These are phyloP conservation scores for Chaetomium sp. DNA, from an alignment of 2,329 filamentous ascomycete species.

Conservation along the genomic window DNA sequence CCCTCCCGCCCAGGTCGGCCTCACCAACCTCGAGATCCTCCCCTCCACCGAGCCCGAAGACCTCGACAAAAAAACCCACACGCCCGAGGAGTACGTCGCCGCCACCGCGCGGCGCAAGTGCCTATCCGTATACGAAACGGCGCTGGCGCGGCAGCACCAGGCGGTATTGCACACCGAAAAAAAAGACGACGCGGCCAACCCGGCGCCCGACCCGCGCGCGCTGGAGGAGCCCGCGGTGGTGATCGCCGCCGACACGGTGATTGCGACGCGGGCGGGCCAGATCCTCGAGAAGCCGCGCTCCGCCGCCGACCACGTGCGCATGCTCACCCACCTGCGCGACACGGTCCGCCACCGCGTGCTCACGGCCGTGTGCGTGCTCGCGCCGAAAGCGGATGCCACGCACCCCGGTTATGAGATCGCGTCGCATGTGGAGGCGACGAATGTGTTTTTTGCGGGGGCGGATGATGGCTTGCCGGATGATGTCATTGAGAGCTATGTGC, in stretches of 20 bases:
- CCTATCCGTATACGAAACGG: slow-evolving; percentile 65
- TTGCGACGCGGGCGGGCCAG: slow-evolving; percentile 72
- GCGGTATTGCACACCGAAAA: slow-evolving; percentile 33
- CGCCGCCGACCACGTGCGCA: slow-evolving; percentile 78
- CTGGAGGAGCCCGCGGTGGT: slow-evolving; percentile 76
- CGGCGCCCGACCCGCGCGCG: slow-evolving; percentile 34
- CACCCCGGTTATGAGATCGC: slow-evolving; percentile 86
- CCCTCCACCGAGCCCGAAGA: slow-evolving; percentile 85
- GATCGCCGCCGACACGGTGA: slow-evolving; percentile 87
- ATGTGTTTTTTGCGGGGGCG: slow-evolving; percentile 78
- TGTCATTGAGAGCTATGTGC: slow-evolving; percentile 75
- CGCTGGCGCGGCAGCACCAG: slow-evolving; percentile 45
- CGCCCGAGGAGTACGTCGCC: slow-evolving; percentile 88
- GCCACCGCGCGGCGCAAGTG: slow-evolving; percentile 84
- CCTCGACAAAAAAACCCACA: slow-evolving; percentile 71
- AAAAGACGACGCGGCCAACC: slow-evolving; percentile 38
- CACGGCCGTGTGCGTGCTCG: slow-evolving; percentile 82
- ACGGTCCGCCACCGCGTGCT: slow-evolving; percentile 77
- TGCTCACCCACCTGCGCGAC: slow-evolving; percentile 82
- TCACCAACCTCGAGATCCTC: slow-evolving; percentile 78
- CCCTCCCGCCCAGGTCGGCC: slow-evolving; percentile 62
- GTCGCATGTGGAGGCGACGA: slow-evolving; percentile 84
- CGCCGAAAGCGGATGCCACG: slow-evolving; percentile 75
- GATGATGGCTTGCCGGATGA: slow-evolving; percentile 68
- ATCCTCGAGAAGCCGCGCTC: slow-evolving; percentile 90